Conservation (phyloP, 208 protist genomes). For the Entamoeba nuttalli region DNA sequence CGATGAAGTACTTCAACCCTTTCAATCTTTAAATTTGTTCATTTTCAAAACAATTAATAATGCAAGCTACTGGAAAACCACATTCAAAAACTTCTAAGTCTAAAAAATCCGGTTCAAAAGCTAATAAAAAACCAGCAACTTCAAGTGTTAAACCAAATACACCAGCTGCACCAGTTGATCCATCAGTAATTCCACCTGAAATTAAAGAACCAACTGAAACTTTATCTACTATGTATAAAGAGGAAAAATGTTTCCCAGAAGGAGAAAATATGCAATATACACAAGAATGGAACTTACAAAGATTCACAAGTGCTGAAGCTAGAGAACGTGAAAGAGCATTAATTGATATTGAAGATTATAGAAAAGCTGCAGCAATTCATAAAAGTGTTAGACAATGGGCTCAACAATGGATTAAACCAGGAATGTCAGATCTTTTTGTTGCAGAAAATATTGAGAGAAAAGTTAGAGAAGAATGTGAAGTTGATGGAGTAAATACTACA, state of each 20-base stretch:
- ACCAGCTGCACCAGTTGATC: not conserved
- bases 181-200: not conserved
- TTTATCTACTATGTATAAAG: not conserved
- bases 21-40: no score
- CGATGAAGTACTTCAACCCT: no score
- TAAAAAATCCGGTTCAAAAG: not conserved
- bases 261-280: not conserved
- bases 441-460: not conserved
- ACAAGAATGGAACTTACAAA: not conserved
- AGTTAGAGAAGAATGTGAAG: not conserved
- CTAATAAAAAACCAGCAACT: not conserved
- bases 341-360: not conserved
- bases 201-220: not conserved
- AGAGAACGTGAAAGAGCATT: not conserved
- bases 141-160: not conserved
- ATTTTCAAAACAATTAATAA: no score
- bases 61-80: not conserved
- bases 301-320: not conserved
- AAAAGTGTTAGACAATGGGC: constrained; percentile 10
- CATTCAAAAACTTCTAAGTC: not conserved
- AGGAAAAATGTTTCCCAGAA: not conserved
- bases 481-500: not conserved
- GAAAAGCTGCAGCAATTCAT: constrained; percentile 25
- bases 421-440: not conserved
- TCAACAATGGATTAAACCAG: not conserved